Conservation (phyloP, 208 protist species). For the Tritrichomonas musculus region DNA sequence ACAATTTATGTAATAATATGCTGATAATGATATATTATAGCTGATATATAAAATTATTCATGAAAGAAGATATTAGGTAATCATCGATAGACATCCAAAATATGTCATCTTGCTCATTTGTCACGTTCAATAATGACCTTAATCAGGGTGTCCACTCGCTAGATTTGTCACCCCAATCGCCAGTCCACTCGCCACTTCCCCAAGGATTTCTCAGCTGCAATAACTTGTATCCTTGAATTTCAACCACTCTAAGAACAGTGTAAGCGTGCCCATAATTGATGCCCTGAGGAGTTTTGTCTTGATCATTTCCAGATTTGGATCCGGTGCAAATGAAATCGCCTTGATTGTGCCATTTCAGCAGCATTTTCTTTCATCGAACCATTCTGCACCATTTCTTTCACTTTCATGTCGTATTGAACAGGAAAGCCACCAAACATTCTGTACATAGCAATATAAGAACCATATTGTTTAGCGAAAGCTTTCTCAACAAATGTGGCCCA, state of each 20-base stretch:
- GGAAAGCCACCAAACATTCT: background rate
- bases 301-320: background rate
- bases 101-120: background rate
- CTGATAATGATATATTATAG: too few species aligned
- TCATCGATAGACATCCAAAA: background rate
- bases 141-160: background rate
- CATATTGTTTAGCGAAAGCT: slow-evolving; percentile 1
- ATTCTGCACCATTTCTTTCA: background rate
- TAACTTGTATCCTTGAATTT: background rate
- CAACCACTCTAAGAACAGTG: background rate
- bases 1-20: too few species aligned
- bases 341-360: background rate
- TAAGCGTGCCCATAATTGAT: slow-evolving; percentile 28
- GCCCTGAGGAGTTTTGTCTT: background rate
- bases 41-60: too few species aligned
- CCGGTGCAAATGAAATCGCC: background rate
- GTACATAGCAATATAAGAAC: background rate
- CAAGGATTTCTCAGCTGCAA: slow-evolving; percentile 21
- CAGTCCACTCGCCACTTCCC: slow-evolving; percentile 20
- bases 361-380: background rate
- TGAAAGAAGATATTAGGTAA: too few species aligned
- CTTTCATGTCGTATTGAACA: background rate
- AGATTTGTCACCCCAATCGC: slow-evolving; percentile 15
- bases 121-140: background rate
- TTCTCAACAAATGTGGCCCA: slow-evolving; percentile 5